phyloP scores from a whole-genome alignment of 192 early-diverging fungal genomes.

The Backusella australiensis region DNA sequence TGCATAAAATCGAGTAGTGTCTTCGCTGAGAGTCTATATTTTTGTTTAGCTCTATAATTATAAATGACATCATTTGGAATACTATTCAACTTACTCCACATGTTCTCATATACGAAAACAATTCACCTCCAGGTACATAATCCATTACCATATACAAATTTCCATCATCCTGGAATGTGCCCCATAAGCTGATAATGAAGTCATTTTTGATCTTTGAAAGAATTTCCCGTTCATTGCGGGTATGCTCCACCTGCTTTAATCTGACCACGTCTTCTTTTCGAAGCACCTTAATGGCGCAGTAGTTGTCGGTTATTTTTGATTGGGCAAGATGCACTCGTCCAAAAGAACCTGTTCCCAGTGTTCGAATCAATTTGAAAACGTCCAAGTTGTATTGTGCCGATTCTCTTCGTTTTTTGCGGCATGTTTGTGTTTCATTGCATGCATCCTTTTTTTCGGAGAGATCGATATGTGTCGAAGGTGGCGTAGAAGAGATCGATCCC shows the following conservation, averaged over 20 bases:
- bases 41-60: background rate
- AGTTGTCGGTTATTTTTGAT: slow-evolving; percentile 68
- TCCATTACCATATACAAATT: slow-evolving; percentile 93
- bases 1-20: slow-evolving; percentile 75
- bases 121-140: slow-evolving; percentile 90
- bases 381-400: slow-evolving; percentile 41
- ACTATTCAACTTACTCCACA: slow-evolving; percentile 63
- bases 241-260: slow-evolving; percentile 95
- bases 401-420: background rate
- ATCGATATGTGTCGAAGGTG: background rate
- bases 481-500: background rate
- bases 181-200: slow-evolving; percentile 86
- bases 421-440: background rate
- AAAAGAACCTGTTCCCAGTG: slow-evolving; percentile 92
- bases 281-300: slow-evolving; percentile 94
- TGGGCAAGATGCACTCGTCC: slow-evolving; percentile 91
- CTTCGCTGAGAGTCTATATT: slow-evolving; percentile 41
- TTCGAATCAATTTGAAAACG: slow-evolving; percentile 78
- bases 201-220: slow-evolving; percentile 79
- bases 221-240: slow-evolving; percentile 89
- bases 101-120: slow-evolving; percentile 72
- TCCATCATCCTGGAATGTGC: slow-evolving; percentile 83
- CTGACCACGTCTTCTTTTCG: slow-evolving; percentile 89
- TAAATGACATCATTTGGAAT: background rate
- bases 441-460: background rate